Conservation (phyloP, 129 eudicot genomes). For the Ambrosia trifida region DNA sequence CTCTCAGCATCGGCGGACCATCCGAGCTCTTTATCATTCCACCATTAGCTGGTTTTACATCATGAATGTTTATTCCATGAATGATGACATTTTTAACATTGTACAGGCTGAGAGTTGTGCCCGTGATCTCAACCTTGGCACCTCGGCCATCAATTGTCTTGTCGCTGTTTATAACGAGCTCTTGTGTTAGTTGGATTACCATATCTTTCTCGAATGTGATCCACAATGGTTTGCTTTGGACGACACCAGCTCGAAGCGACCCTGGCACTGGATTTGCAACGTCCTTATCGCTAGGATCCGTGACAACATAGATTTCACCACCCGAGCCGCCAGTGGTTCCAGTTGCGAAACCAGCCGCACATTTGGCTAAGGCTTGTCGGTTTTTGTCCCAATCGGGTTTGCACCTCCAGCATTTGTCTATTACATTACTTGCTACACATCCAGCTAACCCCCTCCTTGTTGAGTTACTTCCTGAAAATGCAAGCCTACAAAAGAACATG, state of each 20-base stretch:
- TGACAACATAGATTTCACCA: conserved; percentile 56
- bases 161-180: conserved; percentile 47
- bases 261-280: conserved; percentile 54
- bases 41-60: conserved; percentile 27
- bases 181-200: conserved; percentile 51
- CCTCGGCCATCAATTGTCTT: conserved; percentile 88
- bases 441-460: conserved; percentile 1
- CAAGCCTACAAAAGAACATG: neutral
- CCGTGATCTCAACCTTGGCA: conserved; percentile 58
- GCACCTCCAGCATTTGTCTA: conserved; percentile 17
- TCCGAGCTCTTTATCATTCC: conserved; percentile 9
- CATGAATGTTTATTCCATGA: conserved; percentile 57
- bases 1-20: neutral
- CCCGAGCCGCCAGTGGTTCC: conserved; percentile 57
- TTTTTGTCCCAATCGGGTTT: conserved; percentile 56
- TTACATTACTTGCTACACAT: neutral
- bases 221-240: conserved; percentile 66
- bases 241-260: conserved; percentile 64
- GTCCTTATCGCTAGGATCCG: conserved; percentile 47
- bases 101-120: conserved; percentile 56
- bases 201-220: conserved; percentile 51
- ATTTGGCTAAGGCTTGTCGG: conserved; percentile 55
- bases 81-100: conserved; percentile 56
- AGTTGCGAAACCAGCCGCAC: conserved; percentile 56
- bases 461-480: neutral